Evolutionary conservation across 2,329 filamentous ascomycete species (phyloP).

Genomic region (Fusarium falciforme): DNA sequence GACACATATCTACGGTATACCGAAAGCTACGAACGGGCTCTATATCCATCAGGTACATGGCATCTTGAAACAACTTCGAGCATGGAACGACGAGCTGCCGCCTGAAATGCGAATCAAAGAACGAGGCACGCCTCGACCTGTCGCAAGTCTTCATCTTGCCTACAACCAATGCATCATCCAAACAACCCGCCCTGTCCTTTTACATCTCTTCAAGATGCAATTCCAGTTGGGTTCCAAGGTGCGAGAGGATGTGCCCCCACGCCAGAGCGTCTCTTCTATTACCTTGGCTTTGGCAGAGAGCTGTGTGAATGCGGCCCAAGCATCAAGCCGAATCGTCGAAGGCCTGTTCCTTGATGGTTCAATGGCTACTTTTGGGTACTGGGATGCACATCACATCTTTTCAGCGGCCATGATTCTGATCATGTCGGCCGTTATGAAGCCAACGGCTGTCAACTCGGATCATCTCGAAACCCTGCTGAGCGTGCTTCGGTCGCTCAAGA

Average conservation of each 20-base stretch:
- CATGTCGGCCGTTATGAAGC: conserved; percentile 48
- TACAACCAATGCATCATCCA: conserved; percentile 52
- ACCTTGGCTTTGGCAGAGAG: conserved; percentile 48
- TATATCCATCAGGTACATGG: conserved; percentile 45
- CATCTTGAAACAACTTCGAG: conserved; percentile 44
- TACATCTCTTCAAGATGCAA: conserved; percentile 48
- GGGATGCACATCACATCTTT: conserved; percentile 50
- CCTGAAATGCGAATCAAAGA: conserved; percentile 41
- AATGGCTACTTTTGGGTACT: conserved; percentile 47
- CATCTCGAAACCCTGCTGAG: conserved; percentile 44
- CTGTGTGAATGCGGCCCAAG: conserved; percentile 47
- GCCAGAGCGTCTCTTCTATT: conserved; percentile 45
- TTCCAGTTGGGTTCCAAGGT: conserved; percentile 35
- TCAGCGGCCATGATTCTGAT: conserved; percentile 46
- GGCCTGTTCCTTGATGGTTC: conserved; percentile 34
- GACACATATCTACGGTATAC: conserved; percentile 46
- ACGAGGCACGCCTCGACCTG: conserved; percentile 37
- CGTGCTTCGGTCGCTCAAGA: conserved; percentile 45
- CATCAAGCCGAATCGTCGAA: conserved; percentile 44
- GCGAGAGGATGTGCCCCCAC: conserved; percentile 1
- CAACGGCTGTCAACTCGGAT: conserved; percentile 40
- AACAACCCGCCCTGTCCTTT: conserved; percentile 45
- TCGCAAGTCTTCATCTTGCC: conserved; percentile 45
- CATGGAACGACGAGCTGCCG: conserved; percentile 44
- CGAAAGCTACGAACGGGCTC: conserved; percentile 43